Conservation (phyloP, 2,329 filamentous ascomycete genomes). For the Coniella lustricola region DNA sequence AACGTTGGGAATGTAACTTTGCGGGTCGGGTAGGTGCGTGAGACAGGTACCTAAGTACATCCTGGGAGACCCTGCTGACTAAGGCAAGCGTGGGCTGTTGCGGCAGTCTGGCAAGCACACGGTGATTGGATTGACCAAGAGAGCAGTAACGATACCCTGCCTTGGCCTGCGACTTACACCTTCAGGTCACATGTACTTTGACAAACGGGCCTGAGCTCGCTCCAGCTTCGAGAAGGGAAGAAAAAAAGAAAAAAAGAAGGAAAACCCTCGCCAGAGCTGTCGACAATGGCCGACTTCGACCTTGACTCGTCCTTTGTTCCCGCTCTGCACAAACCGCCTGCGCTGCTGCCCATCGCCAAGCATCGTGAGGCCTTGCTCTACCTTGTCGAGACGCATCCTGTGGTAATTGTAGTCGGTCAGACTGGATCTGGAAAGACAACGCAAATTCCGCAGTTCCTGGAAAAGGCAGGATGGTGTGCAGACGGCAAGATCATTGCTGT, state of each 20-base stretch:
- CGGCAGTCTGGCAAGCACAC: no score
- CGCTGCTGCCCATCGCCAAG: constrained; percentile 78
- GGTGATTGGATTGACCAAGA: no score
- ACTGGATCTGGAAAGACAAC: constrained; percentile 96
- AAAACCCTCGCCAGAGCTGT: not conserved
- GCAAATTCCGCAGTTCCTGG: constrained; percentile 86
- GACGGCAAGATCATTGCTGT: constrained; percentile 79
- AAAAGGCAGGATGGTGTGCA: constrained; percentile 80
- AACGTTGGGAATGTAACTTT: no score
- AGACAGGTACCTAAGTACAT: no score
- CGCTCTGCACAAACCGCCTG: constrained; percentile 76
- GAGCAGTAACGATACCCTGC: not conserved
- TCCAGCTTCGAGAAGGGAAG: no score
- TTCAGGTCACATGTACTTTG: not conserved
- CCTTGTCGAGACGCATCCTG: constrained; percentile 72
- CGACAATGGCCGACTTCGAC: constrained; percentile 48
- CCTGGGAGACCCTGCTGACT: constrained; percentile 4
- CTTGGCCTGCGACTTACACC: no score
- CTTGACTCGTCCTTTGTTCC: constrained; percentile 61
- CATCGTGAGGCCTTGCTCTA: constrained; percentile 77
- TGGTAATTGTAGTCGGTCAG: constrained; percentile 87
- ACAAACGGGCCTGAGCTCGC: no score
- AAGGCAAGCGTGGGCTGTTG: constrained; percentile 7
- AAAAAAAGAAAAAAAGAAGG: no score
- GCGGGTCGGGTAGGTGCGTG: no score